These are phyloP conservation scores for Heritiera fomes DNA, from an alignment of 345 rosid species.

Conservation along the genomic window DNA sequence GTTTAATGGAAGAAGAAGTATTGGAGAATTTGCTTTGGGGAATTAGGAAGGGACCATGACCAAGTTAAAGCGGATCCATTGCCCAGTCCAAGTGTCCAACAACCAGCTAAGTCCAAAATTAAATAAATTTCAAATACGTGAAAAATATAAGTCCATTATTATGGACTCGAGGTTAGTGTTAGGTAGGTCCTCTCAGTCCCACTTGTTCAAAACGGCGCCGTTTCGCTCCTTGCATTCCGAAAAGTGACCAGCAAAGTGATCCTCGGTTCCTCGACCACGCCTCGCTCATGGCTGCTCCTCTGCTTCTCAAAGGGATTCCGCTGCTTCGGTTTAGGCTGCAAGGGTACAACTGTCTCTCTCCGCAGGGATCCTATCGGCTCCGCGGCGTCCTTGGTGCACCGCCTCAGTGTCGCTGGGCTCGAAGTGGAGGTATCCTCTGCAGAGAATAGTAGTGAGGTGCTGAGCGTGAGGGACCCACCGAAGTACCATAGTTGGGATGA, in stretches of 20 bases:
- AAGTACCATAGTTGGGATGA: slow-evolving; percentile 48
- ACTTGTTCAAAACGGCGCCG: neutral
- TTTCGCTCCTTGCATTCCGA: neutral
- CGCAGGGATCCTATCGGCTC: slow-evolving; percentile 34
- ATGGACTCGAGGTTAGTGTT: neutral
- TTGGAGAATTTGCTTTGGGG: neutral
- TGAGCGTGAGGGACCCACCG: slow-evolving; percentile 36
- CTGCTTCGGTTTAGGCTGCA: slow-evolving; percentile 42
- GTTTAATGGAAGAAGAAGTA: too few species aligned
- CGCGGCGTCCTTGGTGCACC: slow-evolving; percentile 35
- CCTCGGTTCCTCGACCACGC: neutral
- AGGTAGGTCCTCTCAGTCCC: neutral
- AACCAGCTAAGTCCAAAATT: neutral
- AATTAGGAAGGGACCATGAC: neutral
- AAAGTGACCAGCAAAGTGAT: neutral
- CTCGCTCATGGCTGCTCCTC: slow-evolving; percentile 49
- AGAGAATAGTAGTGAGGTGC: slow-evolving; percentile 31
- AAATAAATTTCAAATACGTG: neutral
- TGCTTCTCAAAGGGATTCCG: slow-evolving; percentile 39
- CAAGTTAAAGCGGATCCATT: neutral
- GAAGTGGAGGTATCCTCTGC: slow-evolving; percentile 41
- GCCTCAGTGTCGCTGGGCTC: slow-evolving; percentile 38
- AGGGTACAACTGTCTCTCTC: slow-evolving; percentile 29
- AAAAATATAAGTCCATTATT: neutral
- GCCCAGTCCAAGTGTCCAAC: neutral